phyloP scores from a whole-genome alignment of 108 stramenopile species.

The Hondaea fermentalgiana region DNA sequence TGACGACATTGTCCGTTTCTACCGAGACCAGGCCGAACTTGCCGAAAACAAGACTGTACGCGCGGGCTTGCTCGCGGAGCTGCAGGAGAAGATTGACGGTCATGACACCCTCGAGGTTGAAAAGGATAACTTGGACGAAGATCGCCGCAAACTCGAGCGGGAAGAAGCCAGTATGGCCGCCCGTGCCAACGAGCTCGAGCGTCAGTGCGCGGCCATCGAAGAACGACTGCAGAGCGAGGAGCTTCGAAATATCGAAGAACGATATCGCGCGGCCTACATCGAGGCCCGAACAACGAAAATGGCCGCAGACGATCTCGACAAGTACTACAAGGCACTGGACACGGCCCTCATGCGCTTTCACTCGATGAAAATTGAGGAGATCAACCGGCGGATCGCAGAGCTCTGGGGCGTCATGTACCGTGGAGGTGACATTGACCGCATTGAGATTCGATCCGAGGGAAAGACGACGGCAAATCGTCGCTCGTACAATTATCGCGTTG shows the following conservation, averaged over 20 bases:
- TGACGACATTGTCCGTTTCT: background rate
- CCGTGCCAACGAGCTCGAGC: background rate
- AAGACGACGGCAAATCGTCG: slow-evolving; percentile 16
- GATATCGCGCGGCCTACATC: slow-evolving; percentile 72
- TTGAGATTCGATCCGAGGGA: slow-evolving; percentile 62
- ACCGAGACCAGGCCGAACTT: background rate
- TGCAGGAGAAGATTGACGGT: slow-evolving; percentile 19
- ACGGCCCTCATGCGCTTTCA: slow-evolving; percentile 83
- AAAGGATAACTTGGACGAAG: background rate
- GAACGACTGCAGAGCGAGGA: slow-evolving; percentile 44
- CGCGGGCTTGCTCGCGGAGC: slow-evolving; percentile 31
- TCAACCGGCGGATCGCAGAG: slow-evolving; percentile 92
- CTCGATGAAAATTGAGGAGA: slow-evolving; percentile 83
- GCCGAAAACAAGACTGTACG: background rate
- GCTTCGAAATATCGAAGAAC: slow-evolving; percentile 74
- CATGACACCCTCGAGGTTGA: slow-evolving; percentile 34
- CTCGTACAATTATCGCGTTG: slow-evolving; percentile 93
- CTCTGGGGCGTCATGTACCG: slow-evolving; percentile 93
- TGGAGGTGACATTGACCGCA: slow-evolving; percentile 92
- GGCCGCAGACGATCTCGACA: slow-evolving; percentile 81
- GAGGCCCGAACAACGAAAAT: slow-evolving; percentile 77
- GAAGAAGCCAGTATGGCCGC: slow-evolving; percentile 27
- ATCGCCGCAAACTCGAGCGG: slow-evolving; percentile 25
- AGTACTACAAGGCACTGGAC: slow-evolving; percentile 78
- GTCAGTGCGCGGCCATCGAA: background rate